phyloP scores from a whole-genome alignment of 805 yeast species.

The Torulaspora indica region DNA sequence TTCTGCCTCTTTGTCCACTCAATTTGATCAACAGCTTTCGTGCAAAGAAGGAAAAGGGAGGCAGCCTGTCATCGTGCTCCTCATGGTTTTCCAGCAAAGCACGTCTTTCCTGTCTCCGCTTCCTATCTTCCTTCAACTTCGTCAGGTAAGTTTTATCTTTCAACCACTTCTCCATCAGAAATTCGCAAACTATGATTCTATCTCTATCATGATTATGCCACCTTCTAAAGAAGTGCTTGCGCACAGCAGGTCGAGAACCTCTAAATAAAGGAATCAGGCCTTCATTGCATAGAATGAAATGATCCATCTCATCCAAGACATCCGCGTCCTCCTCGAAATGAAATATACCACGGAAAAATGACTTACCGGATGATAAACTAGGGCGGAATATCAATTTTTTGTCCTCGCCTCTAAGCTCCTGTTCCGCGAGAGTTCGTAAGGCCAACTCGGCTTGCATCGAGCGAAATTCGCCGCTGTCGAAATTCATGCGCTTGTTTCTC shows the following conservation, averaged over 20 bases:
- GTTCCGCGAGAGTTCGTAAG: constrained; percentile 5
- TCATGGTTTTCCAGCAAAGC: background rate
- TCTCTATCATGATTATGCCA: constrained; percentile 12
- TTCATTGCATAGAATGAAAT: constrained; percentile 9
- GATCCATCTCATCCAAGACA: constrained; percentile 9
- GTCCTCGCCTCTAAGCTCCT: constrained; percentile 7
- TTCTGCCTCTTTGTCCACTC: constrained; percentile 4
- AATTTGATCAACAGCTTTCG: constrained; percentile 5
- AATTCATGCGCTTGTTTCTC: constrained; percentile 9
- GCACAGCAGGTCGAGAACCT: constrained; percentile 9
- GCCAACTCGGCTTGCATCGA: constrained; percentile 6
- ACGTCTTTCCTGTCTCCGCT: background rate
- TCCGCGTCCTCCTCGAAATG: constrained; percentile 11
- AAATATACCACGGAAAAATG: constrained; percentile 5
- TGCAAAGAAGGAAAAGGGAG: constrained; percentile 8
- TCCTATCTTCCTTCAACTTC: constrained; percentile 2
- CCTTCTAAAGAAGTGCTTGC: constrained; percentile 10
- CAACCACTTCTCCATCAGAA: constrained; percentile 9
- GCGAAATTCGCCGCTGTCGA: constrained; percentile 9
- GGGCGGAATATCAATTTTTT: constrained; percentile 6
- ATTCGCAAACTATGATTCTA: constrained; percentile 7
- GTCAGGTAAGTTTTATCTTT: constrained; percentile 4
- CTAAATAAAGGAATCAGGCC: constrained; percentile 9
- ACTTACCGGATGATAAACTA: background rate
- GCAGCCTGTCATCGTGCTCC: background rate